These are phyloP conservation scores for Fusarium brevicatenulatum DNA, from an alignment of 2,329 filamentous ascomycete genomes.

Conservation along the genomic window DNA sequence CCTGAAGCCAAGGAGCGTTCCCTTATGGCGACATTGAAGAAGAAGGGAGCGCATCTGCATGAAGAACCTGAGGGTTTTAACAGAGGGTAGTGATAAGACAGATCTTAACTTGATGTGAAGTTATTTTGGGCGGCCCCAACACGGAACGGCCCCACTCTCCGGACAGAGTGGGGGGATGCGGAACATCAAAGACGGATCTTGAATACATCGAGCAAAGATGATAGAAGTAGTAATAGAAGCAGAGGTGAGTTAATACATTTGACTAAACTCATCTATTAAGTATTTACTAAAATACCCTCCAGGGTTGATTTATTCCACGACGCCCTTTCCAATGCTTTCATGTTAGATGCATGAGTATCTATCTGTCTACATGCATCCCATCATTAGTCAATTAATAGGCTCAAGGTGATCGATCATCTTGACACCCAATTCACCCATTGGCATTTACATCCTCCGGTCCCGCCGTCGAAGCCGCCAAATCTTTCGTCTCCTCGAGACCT, in stretches of 20 bases:
- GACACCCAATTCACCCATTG: slow-evolving; percentile 66
- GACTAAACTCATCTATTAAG: not conserved
- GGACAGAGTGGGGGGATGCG: not conserved
- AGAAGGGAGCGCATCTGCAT: slow-evolving; percentile 28
- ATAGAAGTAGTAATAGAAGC: not conserved
- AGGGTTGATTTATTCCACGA: not conserved
- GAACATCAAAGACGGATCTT: not conserved
- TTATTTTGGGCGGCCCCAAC: not conserved
- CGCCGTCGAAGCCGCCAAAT: slow-evolving; percentile 71
- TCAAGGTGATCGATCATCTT: slow-evolving; percentile 2
- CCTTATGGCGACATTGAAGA: slow-evolving; percentile 6
- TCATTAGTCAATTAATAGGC: slow-evolving; percentile 26
- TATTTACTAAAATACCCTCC: not conserved
- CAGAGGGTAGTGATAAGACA: not conserved
- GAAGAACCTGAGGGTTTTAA: not conserved
- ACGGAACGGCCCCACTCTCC: slow-evolving; percentile 10
- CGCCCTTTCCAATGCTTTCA: slow-evolving; percentile 33
- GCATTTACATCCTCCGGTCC: slow-evolving; percentile 70
- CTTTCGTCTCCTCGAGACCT: slow-evolving; percentile 55
- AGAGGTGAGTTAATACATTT: not conserved
- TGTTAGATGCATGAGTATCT: slow-evolving; percentile 13
- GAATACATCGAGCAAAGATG: not conserved
- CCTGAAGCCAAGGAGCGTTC: not conserved
- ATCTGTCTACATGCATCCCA: not conserved
- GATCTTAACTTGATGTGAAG: not conserved